Percentiles rank a stretch among this genome's conserved stretches.
Conservation (phyloP, 2,329 filamentous ascomycete genomes). For the Hypoxylon sp. region DNA sequence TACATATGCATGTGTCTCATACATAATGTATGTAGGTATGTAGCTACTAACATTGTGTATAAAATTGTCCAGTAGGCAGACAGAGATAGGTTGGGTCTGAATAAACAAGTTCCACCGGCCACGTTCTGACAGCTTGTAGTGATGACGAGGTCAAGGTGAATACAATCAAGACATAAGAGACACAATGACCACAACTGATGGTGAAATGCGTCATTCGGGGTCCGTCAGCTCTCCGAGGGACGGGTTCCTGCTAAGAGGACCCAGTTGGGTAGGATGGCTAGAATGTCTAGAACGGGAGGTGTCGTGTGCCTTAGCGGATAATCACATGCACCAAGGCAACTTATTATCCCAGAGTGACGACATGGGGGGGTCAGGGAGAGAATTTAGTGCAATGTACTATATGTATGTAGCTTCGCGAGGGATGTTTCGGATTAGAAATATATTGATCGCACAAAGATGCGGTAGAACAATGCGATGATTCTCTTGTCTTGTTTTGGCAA, state of each 20-base stretch:
- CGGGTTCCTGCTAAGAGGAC: not conserved
- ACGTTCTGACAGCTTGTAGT: conserved; percentile 5
- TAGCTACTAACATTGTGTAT: conserved; percentile 5
- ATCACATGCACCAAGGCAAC: conserved; percentile 46
- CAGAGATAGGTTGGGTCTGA: conserved; percentile 5
- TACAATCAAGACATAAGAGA: conserved; percentile 28
- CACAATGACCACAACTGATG: conserved; percentile 21
- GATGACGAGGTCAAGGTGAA: conserved; percentile 29
- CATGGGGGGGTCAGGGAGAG: conserved; percentile 19
- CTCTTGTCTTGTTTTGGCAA: not conserved
- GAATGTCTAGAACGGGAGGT: conserved; percentile 19
- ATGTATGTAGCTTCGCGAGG: not conserved
- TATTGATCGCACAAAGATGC: conserved; percentile 1
- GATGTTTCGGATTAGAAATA: conserved; percentile 34
- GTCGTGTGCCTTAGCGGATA: conserved; percentile 46
- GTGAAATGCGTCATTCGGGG: conserved; percentile 37
- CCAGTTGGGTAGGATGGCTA: conserved; percentile 4
- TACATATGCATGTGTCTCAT: conserved; percentile 24
- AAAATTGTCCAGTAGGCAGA: conserved; percentile 5
- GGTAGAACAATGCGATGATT: conserved; percentile 4
- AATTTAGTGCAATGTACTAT: conserved; percentile 2
- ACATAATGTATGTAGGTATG: conserved; percentile 1
- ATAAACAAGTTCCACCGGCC: not conserved
- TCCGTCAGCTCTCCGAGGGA: conserved; percentile 11
- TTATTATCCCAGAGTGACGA: conserved; percentile 37